Percentiles rank a stretch among this genome's conserved stretches.
phyloP scores from a whole-genome alignment of 148 eudicot genomes.

The Gaultheria prostrata region DNA sequence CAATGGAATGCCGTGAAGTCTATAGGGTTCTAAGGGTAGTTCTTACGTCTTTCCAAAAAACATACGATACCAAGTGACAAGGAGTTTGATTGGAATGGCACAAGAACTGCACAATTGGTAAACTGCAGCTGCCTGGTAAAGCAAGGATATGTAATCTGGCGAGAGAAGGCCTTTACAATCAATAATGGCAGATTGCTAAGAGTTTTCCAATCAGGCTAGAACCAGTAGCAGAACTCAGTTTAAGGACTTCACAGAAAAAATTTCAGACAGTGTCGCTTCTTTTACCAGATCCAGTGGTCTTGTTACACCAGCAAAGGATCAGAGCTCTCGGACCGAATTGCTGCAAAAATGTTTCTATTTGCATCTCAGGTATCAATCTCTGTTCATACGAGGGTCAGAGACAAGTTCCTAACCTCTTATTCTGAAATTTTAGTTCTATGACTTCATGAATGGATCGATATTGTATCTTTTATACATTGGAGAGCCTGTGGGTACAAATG shows the following conservation, averaged over 20 bases:
- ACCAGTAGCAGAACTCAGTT: not conserved
- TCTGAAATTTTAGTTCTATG: not conserved
- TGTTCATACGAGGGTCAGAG: not conserved
- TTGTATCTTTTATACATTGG: not conserved
- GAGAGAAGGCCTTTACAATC: not conserved
- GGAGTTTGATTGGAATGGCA: not conserved
- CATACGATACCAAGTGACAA: not conserved
- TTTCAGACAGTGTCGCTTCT: not conserved
- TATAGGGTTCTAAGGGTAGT: not conserved
- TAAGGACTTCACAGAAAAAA: not conserved
- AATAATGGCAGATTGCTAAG: not conserved
- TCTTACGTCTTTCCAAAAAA: not conserved
- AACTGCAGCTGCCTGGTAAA: not conserved
- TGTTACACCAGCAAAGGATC: too few species aligned
- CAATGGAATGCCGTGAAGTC: not conserved
- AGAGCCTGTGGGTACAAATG: not conserved
- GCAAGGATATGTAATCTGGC: not conserved
- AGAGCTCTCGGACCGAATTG: slow-evolving; percentile 5
- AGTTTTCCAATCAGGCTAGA: not conserved
- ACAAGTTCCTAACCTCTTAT: not conserved
- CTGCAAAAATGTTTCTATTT: not conserved
- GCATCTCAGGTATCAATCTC: not conserved
- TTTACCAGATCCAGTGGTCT: not conserved
- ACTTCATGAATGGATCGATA: not conserved
- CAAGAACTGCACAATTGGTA: not conserved